These are phyloP conservation scores for Vachellia pachyceras DNA, from an alignment of 306 rosid genomes.

Conservation along the genomic window DNA sequence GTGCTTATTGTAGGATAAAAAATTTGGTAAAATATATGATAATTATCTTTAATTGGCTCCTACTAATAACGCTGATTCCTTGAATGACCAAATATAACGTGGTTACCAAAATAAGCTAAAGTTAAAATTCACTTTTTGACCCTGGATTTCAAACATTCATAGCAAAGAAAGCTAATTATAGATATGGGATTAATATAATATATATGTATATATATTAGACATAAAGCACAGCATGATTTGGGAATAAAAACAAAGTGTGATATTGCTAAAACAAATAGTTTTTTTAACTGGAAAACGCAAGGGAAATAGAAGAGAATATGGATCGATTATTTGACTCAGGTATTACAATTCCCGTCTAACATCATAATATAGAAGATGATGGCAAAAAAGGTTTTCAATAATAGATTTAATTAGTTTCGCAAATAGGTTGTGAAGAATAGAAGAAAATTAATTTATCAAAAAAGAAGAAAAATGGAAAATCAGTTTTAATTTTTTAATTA, in stretches of 20 bases:
- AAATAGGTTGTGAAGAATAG: constrained; percentile 52
- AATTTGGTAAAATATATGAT: constrained; percentile 41
- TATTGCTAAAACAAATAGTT: constrained; percentile 21
- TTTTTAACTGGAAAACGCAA: background rate
- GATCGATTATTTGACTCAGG: background rate
- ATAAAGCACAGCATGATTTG: constrained; percentile 29
- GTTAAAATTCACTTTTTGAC: constrained; percentile 49
- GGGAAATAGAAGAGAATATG: background rate
- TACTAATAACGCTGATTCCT: constrained; percentile 35
- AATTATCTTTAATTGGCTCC: background rate
- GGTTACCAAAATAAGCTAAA: constrained; percentile 46
- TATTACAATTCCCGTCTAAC: background rate
- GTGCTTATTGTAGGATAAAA: constrained; percentile 53
- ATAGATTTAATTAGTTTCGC: constrained; percentile 29
- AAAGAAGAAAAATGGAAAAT: background rate
- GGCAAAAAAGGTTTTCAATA: no score
- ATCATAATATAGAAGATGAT: no score
- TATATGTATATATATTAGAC: no score
- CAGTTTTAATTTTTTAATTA: constrained; percentile 6
- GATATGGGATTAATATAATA: constrained; percentile 29
- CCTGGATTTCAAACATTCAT: constrained; percentile 39
- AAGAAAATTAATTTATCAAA: constrained; percentile 19
- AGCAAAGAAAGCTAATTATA: constrained; percentile 32
- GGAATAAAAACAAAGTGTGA: constrained; percentile 18
- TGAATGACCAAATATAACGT: constrained; percentile 22